Evolutionary conservation across 176 grass and related monocot species (phyloP), one percentile per base, ranked within the genome.

Genomic region (Pontederia crassipes): DNA sequence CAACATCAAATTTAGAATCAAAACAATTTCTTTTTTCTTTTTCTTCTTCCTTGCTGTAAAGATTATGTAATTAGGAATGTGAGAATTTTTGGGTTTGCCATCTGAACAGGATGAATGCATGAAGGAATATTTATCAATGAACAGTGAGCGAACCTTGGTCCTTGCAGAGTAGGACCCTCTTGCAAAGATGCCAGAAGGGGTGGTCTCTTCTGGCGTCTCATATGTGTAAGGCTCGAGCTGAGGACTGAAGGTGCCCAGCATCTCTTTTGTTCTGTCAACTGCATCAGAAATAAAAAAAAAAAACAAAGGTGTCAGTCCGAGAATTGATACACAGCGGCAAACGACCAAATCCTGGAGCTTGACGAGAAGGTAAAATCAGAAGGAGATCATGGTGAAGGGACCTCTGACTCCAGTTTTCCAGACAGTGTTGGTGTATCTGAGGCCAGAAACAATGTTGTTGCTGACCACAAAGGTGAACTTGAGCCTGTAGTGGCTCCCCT

Each of bases 201-300:
- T 98, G 64, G 77, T 83, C 64, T 98, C 94, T 84, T 98, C 88
- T 12, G 88, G 79, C 48, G 94, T 83, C 50, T 92, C 79, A 54
- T 84, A 98, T 28, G 79, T 83, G 79, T 98, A 98, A 40, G 79
- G 74, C 79, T 98, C 94, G 28, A 72, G 68, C 79, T 89, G 88
- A 12, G 94, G 94, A 68, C 94, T 93, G 79, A 98, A 98, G 16
- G 94, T 98, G 61, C 94, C 94, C 1, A 98, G 68, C 94, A 98
- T 98, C 78, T 98, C 94, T 64, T 98, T 98, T 46, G 80, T 24
- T 63, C 76, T 76, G 72, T 98, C 94, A 45, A 98, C 94, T 98
- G 77, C 28, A 65, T 54, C 24, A 46, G 28, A 62, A 16, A 72
- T 24, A 24, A 24, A 24, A 24, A 24, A 24, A 24, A 24, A 24